These are phyloP conservation scores for Chlamydomonas urium DNA, from an alignment of 139 green algal species.

Conservation along the genomic window DNA sequence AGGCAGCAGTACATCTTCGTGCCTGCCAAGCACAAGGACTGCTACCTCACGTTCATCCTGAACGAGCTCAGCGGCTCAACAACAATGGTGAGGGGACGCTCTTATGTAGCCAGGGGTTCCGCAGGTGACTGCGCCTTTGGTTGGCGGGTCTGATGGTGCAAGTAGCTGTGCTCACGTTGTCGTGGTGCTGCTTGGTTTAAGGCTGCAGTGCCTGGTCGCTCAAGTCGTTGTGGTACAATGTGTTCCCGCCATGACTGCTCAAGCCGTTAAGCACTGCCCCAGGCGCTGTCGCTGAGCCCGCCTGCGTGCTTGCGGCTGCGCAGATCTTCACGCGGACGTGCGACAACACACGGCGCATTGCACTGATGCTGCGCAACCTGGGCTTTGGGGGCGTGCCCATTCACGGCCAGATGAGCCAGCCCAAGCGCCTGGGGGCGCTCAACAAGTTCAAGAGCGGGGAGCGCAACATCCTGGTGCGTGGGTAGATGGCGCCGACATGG, in stretches of 20 bases:
- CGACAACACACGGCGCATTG: conserved; percentile 82
- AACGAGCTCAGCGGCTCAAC: conserved; percentile 79
- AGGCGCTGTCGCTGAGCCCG: background rate
- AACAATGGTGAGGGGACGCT: conserved; percentile 74
- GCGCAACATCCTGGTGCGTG: conserved; percentile 48
- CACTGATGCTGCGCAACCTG: conserved; percentile 92
- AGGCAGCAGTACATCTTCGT: conserved; percentile 98
- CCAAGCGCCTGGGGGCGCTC: conserved; percentile 91
- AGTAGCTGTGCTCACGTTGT: background rate
- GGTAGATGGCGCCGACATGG: no score
- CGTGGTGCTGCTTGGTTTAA: background rate
- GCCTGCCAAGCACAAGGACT: conserved; percentile 98
- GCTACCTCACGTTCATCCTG: conserved; percentile 85
- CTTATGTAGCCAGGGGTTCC: no score
- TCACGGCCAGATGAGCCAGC: conserved; percentile 97
- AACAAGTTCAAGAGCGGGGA: conserved; percentile 97
- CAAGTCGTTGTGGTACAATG: no score
- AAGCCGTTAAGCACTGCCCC: no score
- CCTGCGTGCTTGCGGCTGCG: no score
- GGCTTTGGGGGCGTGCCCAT: conserved; percentile 96
- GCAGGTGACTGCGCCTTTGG: no score
- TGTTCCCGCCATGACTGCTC: no score
- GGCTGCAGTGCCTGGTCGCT: background rate
- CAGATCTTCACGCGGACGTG: conserved; percentile 96
- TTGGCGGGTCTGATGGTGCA: no score